phyloP scores from a whole-genome alignment of 352 stramenopile genomes.

The Globisporangium camurandrum region DNA sequence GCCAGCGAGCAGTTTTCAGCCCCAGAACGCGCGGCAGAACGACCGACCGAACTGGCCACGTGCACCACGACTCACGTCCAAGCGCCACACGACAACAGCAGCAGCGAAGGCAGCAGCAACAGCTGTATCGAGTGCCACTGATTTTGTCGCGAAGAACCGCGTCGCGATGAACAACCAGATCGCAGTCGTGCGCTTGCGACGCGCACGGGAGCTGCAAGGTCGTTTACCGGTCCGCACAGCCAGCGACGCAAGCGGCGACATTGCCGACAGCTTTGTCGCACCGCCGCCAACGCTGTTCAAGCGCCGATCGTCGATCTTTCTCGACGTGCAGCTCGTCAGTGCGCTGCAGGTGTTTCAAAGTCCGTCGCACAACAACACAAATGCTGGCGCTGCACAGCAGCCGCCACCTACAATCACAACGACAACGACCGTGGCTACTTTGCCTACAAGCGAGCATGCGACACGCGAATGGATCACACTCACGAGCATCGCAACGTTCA shows the following conservation, averaged over 20 bases:
- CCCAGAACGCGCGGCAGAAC: slow-evolving; percentile 13
- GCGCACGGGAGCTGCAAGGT: neutral
- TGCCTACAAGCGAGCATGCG: slow-evolving; percentile 4
- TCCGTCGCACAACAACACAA: neutral
- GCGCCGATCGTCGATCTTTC: slow-evolving; percentile 29
- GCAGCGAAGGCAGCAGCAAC: slow-evolving; percentile 3
- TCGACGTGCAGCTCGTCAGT: too few relatives aligned
- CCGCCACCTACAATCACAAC: neutral
- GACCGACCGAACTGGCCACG: slow-evolving; percentile 36
- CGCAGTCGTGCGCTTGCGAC: slow-evolving; percentile 15
- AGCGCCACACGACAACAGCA: slow-evolving; percentile 11
- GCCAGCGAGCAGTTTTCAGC: slow-evolving; percentile 27
- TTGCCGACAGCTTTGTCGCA: neutral
- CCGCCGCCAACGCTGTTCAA: slow-evolving; percentile 10
- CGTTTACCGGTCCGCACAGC: neutral
- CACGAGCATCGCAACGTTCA: slow-evolving; percentile 28
- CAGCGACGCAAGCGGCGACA: neutral
- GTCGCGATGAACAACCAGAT: slow-evolving; percentile 16
- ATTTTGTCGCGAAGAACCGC: slow-evolving; percentile 28
- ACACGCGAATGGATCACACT: slow-evolving; percentile 31
- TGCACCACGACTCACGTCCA: slow-evolving; percentile 24
- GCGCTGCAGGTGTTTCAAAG: too few relatives aligned
- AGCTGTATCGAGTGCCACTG: slow-evolving; percentile 12
- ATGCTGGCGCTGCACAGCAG: slow-evolving; percentile 1
- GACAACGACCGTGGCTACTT: neutral